Percentiles rank a stretch among this genome's conserved stretches.
phyloP scores from a whole-genome alignment of 78 protist species.

The Dictyostelium brefeldianum region DNA sequence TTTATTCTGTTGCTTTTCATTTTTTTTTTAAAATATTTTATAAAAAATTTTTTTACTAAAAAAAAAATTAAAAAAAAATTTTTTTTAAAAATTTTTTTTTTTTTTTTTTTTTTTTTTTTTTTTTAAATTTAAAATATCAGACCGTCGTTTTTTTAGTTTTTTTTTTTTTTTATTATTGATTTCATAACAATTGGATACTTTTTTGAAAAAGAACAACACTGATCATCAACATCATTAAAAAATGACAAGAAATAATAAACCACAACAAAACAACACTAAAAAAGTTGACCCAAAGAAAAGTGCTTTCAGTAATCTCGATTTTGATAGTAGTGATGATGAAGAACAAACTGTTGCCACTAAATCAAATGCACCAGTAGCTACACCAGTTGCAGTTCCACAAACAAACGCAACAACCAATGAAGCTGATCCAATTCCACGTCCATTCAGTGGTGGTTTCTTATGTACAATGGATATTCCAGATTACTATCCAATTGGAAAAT shows the following conservation, averaged over 20 bases:
- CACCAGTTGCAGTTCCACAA: not conserved
- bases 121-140: not conserved
- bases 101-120: not conserved
- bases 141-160: not conserved
- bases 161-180: not conserved
- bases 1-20: too few species aligned
- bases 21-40: too few species aligned
- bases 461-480: constrained; percentile 21
- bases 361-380: not conserved
- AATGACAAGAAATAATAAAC: constrained; percentile 15
- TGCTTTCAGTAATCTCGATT: not conserved
- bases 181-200: not conserved
- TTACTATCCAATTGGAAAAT: constrained; percentile 20
- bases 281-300: not conserved
- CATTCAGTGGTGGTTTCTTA: constrained; percentile 24
- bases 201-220: too few species aligned
- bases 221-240: not conserved
- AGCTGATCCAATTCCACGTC: constrained; percentile 21
- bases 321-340: constrained; percentile 11
- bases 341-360: not conserved
- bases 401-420: not conserved
- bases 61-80: not conserved
- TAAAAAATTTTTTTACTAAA: too few species aligned
- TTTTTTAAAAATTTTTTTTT: not conserved
- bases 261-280: not conserved